These are phyloP conservation scores for Phytophthora europaea DNA, from an alignment of 352 stramenopile genomes.

Conservation along the genomic window DNA sequence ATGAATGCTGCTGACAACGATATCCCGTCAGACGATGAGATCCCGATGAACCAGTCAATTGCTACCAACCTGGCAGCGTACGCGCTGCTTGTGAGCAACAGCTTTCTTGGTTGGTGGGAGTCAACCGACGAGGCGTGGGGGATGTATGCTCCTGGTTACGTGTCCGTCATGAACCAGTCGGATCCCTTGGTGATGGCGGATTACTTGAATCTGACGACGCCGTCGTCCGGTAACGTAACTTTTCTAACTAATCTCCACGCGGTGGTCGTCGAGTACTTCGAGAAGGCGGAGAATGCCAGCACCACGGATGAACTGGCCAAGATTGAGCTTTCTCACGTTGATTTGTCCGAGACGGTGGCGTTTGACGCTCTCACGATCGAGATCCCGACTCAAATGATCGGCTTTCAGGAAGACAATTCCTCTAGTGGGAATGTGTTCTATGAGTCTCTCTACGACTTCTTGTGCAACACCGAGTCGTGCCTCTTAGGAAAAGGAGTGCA, in stretches of 20 bases:
- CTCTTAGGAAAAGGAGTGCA: neutral
- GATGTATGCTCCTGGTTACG: neutral
- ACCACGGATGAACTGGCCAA: conserved; percentile 9
- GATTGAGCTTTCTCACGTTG: conserved; percentile 21
- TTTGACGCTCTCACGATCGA: conserved; percentile 20
- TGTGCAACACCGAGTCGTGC: conserved; percentile 5
- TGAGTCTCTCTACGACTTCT: neutral
- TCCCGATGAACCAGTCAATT: neutral
- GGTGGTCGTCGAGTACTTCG: neutral
- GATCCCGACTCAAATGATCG: conserved; percentile 15
- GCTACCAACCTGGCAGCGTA: conserved; percentile 4
- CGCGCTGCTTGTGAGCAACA: conserved; percentile 1
- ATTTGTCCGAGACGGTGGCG: neutral
- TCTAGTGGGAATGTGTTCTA: conserved; percentile 15
- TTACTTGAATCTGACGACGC: neutral
- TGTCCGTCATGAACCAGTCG: neutral
- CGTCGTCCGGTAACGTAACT: neutral
- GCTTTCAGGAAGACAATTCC: conserved; percentile 9
- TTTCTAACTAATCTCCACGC: neutral
- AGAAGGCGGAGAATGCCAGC: conserved; percentile 9
- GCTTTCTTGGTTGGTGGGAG: conserved; percentile 9
- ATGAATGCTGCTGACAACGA: neutral
- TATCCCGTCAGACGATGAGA: neutral
- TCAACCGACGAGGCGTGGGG: neutral
- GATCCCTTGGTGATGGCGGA: conserved; percentile 2